Percentiles rank a stretch among this genome's conserved stretches.
Conservation (phyloP, 805 yeast species). For the Yamadazyma ubonensis region DNA sequence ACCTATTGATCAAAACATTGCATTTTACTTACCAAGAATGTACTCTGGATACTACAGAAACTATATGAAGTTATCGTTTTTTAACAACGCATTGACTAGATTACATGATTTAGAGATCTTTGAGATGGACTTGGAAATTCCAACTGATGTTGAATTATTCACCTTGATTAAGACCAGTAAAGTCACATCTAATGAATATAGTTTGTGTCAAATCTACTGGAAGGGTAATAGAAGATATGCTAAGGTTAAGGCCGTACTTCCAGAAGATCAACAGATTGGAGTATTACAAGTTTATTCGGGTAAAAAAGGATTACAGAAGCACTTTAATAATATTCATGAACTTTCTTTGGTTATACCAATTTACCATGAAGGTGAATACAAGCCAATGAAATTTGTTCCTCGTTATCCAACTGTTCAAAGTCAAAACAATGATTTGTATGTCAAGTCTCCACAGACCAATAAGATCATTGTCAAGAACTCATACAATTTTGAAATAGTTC, state of each 20-base stretch:
- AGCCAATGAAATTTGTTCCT: conserved; percentile 65
- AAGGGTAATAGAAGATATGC: conserved; percentile 59
- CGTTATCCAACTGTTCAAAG: conserved; percentile 71
- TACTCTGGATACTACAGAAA: conserved; percentile 75
- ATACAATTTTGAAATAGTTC: conserved; percentile 63
- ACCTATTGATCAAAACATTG: conserved; percentile 73
- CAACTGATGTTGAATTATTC: conserved; percentile 65
- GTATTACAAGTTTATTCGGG: conserved; percentile 75
- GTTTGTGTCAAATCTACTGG: conserved; percentile 81
- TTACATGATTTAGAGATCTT: conserved; percentile 73
- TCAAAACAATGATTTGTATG: conserved; percentile 71
- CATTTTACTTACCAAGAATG: conserved; percentile 80
- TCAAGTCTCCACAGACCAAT: conserved; percentile 80
- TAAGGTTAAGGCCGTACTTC: conserved; percentile 77
- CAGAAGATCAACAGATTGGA: conserved; percentile 67
- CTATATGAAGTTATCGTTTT: conserved; percentile 59
- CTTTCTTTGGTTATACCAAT: conserved; percentile 73
- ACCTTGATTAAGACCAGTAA: conserved; percentile 56
- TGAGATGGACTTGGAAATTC: conserved; percentile 74
- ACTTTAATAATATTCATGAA: conserved; percentile 60
- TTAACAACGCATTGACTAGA: conserved; percentile 73
- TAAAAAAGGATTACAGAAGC: conserved; percentile 55
- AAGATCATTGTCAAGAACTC: conserved; percentile 54
- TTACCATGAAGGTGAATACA: conserved; percentile 65
- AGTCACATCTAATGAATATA: conserved; percentile 47